Conservation (phyloP, 78 protist species). For the Guillardia theta region DNA sequence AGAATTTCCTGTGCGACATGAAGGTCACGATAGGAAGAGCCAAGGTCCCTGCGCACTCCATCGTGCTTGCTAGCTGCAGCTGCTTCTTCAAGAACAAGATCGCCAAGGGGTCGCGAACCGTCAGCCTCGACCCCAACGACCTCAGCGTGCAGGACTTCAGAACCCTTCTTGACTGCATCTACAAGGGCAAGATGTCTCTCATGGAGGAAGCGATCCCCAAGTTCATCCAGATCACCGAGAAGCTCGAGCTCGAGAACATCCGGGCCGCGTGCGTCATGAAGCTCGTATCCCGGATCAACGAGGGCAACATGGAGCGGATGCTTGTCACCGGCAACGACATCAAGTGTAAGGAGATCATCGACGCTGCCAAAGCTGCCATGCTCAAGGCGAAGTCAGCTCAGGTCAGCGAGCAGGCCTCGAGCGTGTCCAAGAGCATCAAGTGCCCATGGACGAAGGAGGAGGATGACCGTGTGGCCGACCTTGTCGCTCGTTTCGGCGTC, state of each 20-base stretch:
- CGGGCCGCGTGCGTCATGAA: background rate
- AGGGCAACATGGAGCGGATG: background rate
- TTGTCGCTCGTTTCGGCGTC: background rate
- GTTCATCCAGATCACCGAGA: background rate
- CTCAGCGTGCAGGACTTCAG: no score
- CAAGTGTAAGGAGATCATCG: background rate
- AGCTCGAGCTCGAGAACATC: background rate
- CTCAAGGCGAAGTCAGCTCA: no score
- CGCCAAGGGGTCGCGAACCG: no score
- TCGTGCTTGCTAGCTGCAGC: no score
- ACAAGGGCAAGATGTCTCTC: background rate
- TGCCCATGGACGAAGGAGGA: constrained; percentile 37
- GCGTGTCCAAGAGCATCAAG: background rate
- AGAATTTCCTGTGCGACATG: no score
- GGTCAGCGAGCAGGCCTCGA: no score
- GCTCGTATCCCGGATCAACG: background rate
- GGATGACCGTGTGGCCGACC: background rate
- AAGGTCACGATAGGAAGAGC: no score
- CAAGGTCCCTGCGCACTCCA: no score
- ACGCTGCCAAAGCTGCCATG: background rate
- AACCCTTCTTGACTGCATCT: background rate
- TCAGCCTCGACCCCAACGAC: no score
- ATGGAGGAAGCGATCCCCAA: background rate
- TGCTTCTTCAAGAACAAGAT: no score
- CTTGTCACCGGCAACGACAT: background rate